Base-by-base conservation (phyloP, 1,139 yeast genomes). In the Pichia sp. region DNA sequence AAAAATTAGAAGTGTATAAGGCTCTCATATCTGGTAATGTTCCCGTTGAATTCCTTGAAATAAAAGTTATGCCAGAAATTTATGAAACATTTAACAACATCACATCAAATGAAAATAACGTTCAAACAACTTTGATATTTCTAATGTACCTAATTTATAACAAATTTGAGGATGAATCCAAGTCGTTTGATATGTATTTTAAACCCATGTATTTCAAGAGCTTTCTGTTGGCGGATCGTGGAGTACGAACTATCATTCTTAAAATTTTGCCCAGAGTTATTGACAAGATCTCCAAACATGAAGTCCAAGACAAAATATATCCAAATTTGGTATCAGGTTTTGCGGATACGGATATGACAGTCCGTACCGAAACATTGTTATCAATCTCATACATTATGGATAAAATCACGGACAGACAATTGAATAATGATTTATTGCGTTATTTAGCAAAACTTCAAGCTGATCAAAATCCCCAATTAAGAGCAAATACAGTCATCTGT, bases 381-480 rank as follows among this genome's bases (percentile, higher is more conserved):
- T 80, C 91, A 1, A 79, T 89, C 7, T 76, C 85, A 3, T 69
- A 73, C 5, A 70, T 93, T 34, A 80, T 85, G 2, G 83, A 83
- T 28, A 83, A 83, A 60, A 75, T 93, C 3, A 76, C 88, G 0
- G 89, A 84, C 40, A 79, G 96, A 51, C 96, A 88, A 65, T 74
- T 91, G 47, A 93, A 93, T 64, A 91, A 90, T 61, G 98, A 93
- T 53, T 70, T 93, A 40, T 72, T 93, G 49, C 78, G 95, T 59
- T 78, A 82, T 47, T 71, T 93, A 54, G 98, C 98, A 1, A 88
- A 87, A 64, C 81, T 96, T 1, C 98, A 91, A 66, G 84, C 80
- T 66, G 99, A 93, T 64, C 80, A 83, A 2, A 85, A 84, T 53
- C 85, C 95, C 1, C 87, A 88, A 23, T 87, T 93, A 19, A 73